phyloP scores from a whole-genome alignment of 768 basidiomycete genomes.

The Tricholoma flavovirens region DNA sequence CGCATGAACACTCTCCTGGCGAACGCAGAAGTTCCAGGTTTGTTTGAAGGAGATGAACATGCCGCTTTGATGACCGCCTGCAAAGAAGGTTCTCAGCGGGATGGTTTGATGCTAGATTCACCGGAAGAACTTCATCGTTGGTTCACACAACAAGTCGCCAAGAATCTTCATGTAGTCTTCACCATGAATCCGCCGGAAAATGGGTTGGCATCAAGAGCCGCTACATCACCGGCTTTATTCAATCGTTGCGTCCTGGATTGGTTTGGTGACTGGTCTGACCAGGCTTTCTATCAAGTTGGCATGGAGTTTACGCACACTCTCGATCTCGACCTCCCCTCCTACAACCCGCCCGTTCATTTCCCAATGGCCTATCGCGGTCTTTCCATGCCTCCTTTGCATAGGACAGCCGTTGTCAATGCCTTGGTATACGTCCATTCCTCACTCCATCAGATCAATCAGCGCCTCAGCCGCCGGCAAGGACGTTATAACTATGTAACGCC shows the following conservation, averaged over 20 bases:
- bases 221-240: constrained; percentile 96
- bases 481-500: constrained; percentile 96
- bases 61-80: constrained; percentile 98
- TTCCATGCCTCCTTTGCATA: constrained; percentile 81
- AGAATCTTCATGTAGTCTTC: constrained; percentile 97
- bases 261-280: constrained; percentile 99
- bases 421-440: constrained; percentile 90
- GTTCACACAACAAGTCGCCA: constrained; percentile 98
- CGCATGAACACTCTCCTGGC: constrained; percentile 99
- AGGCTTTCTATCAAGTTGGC: constrained; percentile 97
- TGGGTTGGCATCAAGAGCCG: constrained; percentile 91
- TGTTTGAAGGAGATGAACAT: constrained; percentile 99
- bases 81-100: constrained; percentile 98
- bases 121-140: constrained; percentile 96
- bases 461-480: constrained; percentile 88
- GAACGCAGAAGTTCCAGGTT: constrained; percentile 99
- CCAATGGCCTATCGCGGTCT: constrained; percentile 85
- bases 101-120: constrained; percentile 96
- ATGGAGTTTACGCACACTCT: constrained; percentile 93
- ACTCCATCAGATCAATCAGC: constrained; percentile 82
- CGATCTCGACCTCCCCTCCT: constrained; percentile 84
- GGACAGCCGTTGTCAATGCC: constrained; percentile 88
- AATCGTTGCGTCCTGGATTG: constrained; percentile 99
- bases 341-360: constrained; percentile 76
- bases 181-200: constrained; percentile 99